These are phyloP conservation scores for Ceratorhiza oryzae-sativae DNA, from an alignment of 1,284 basidiomycete species.

Conservation along the genomic window DNA sequence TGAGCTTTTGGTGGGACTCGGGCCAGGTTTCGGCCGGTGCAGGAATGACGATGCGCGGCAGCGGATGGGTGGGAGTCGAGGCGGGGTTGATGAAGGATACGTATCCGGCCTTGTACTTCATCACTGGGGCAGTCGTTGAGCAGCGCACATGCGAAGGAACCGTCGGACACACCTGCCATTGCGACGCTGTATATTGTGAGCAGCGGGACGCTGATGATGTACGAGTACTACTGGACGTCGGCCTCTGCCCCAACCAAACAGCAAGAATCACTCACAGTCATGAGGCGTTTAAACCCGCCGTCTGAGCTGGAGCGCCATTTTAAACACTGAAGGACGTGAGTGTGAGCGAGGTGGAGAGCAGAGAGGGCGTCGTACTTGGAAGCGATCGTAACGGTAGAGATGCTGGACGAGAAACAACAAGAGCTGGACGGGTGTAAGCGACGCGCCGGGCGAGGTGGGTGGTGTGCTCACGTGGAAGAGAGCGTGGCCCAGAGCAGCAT, in stretches of 20 bases:
- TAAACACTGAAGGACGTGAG: slow-evolving; percentile 13
- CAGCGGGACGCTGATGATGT: slow-evolving; percentile 39
- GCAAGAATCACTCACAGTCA: slow-evolving; percentile 22
- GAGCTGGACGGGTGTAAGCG: not conserved
- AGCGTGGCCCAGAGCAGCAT: slow-evolving; percentile 42
- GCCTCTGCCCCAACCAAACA: not conserved
- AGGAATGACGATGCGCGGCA: slow-evolving; percentile 33
- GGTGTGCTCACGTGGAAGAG: slow-evolving; percentile 28
- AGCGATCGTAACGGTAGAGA: slow-evolving; percentile 41
- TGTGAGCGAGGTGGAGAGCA: not conserved
- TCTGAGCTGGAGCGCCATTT: slow-evolving; percentile 35
- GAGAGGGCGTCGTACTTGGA: slow-evolving; percentile 15
- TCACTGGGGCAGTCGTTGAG: slow-evolving; percentile 20
- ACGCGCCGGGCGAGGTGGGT: not conserved
- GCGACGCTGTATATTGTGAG: slow-evolving; percentile 33
- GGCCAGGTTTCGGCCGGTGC: slow-evolving; percentile 38
- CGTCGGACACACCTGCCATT: slow-evolving; percentile 17
- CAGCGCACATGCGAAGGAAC: not conserved
- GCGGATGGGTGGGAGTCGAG: slow-evolving; percentile 14
- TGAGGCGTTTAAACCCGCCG: slow-evolving; percentile 41
- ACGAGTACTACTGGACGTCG: slow-evolving; percentile 37
- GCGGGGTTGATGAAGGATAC: slow-evolving; percentile 28
- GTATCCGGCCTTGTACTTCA: slow-evolving; percentile 42
- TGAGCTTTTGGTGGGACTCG: slow-evolving; percentile 20
- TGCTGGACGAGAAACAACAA: slow-evolving; percentile 37